Evolutionary conservation across 2,329 filamentous ascomycete species (phyloP), one percentile per base, ranked within the genome.

Genomic region (Nectriaceae sp.): DNA sequence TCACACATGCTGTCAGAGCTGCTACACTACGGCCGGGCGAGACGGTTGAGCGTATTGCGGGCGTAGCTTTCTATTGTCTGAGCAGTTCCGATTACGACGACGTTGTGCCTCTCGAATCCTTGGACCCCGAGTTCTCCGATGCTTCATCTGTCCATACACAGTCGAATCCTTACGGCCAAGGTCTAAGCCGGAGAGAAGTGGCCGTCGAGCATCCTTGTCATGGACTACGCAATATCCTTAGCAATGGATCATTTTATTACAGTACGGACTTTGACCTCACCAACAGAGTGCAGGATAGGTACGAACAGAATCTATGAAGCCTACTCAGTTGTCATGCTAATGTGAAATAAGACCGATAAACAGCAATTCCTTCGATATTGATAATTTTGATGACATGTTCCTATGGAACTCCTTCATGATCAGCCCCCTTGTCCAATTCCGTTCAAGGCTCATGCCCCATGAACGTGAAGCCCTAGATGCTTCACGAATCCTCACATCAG

Each of bases 361-460:
- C 65, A 83, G 83, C 18, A 80, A 85, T 38, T 85, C 88, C 1
- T 92, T 97, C 54, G 89, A 96, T 54, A 90, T 97, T 52, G 91
- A 96, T 65, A 94, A 90, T 63, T 85, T 97, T 53, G 91, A 99
- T 68, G 88, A 91, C 62, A 88, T 89, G 1, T 97, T 96, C 65
- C 73, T 99, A 16, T 99, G 94, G 94, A 99, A 99, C 65, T 95
- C 90, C 3, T 97, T 95, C 71, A 97, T 99, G 91, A 96, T 99
- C 61, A 87, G 88, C 55, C 92, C 94, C 4, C 77, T 99, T 45
- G 86, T 97, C 22, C 83, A 91, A 66, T 97, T 99, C 67, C 85
- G 94, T 37, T 91, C 88, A 22, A 83, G 89, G 16, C 78, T 99
- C 40, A 81, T 90, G 52, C 80, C 83, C 5, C 79, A 82, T 45